Evolutionary conservation across 768 basidiomycete species (phyloP), one percentile per base, ranked within the genome.

Genomic region (Lactarius tabidus): DNA sequence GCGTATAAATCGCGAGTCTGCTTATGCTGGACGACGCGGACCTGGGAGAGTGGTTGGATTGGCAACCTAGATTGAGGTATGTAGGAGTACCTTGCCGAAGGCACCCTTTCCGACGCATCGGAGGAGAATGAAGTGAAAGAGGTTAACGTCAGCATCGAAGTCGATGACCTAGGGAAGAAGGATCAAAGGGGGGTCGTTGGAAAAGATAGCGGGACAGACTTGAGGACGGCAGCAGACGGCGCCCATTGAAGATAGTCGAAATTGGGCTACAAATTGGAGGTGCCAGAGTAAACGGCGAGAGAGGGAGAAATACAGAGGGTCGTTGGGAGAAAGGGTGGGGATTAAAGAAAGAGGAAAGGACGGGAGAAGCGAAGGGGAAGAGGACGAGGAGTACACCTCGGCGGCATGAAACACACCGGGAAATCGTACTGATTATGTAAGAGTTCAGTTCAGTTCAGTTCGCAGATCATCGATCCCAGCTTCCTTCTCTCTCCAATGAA

Each of bases 1-100:
- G 97, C 97, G 72, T 95, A 98, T 53, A 99, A 83, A 20, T 94
- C 90, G 67, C 93, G 90, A n/a, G 94, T 91, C 76, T 98, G 93
- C 74, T 98, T 99, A 80, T 98, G 97, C 77, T 99, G 96, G 8
- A 99, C 97, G 66, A 99, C 96, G 52, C 97, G 90, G 79, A 99
- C 96, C 96, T 98, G 69, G 59, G 26, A 57, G 62, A 63, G 71
- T 33, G 10, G 51, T 57, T 53, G 31, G 52, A 60, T 35, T 12
- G n/a, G 36, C 23, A 35, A 31, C 15, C 45, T 58, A 51, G 39
- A 39, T 26, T 10, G 28, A 71, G 70, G 54, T 63, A 71, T 72
- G 63, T 57, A 69, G 33, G 33, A 56, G 20, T 38, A 95, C 96
- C 87, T 99, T 98, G 74, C 96, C 96, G 76, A 99, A 98, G 1